Evolutionary conservation across 371 early-diverging fungal species (phyloP).

Genomic region (Syncephalastrum monosporum): DNA sequence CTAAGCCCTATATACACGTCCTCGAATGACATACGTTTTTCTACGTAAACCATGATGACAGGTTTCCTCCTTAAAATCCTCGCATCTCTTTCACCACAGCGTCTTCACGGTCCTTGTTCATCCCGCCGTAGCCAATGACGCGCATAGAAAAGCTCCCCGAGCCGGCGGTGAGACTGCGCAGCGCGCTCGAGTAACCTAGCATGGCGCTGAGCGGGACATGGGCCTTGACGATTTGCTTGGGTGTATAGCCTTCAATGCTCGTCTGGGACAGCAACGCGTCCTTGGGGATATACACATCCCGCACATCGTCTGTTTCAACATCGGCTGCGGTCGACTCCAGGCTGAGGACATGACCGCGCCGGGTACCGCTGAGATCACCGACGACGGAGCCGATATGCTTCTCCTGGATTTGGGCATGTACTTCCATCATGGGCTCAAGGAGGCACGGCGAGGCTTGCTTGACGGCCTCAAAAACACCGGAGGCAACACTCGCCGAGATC

Average conservation of each 20-base stretch:
- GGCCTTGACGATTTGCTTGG: constrained; percentile 60
- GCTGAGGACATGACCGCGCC: constrained; percentile 72
- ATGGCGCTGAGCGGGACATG: constrained; percentile 81
- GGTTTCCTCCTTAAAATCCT: constrained; percentile 24
- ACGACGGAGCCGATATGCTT: constrained; percentile 78
- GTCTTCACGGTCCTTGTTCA: constrained; percentile 72
- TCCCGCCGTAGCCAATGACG: constrained; percentile 79
- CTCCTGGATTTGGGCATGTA: constrained; percentile 70
- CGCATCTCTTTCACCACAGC: constrained; percentile 66
- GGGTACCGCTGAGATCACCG: constrained; percentile 76
- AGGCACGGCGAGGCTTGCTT: constrained; percentile 56
- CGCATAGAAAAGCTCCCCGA: constrained; percentile 82
- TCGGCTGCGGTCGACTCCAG: constrained; percentile 28
- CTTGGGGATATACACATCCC: constrained; percentile 48
- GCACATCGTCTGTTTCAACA: constrained; percentile 27
- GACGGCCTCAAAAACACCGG: constrained; percentile 63
- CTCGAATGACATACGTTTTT: too few relatives aligned
- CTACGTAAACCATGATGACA: too few relatives aligned
- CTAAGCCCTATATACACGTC: too few relatives aligned
- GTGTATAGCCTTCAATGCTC: constrained; percentile 36
- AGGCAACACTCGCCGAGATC: constrained; percentile 62
- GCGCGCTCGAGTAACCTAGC: constrained; percentile 84
- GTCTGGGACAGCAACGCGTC: constrained; percentile 38
- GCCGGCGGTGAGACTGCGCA: constrained; percentile 89
- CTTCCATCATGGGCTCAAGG: constrained; percentile 89